Evolutionary conservation across 2,329 filamentous ascomycete species (phyloP), one percentile per base, ranked within the genome.

Genomic region (Sclerotinia borealis): DNA sequence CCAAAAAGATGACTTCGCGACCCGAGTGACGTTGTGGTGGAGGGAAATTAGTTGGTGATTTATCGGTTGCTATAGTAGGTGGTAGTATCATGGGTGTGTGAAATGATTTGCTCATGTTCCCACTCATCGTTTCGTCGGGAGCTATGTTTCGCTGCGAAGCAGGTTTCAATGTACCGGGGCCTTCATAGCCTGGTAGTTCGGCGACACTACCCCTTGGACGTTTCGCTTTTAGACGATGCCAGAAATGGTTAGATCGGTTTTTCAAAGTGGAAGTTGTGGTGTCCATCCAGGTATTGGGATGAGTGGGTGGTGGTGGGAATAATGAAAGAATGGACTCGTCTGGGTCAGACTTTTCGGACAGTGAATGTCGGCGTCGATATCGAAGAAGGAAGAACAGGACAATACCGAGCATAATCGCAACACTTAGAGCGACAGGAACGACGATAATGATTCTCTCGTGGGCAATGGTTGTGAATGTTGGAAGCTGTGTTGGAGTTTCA

Each of bases 301-400:
- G 52, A n/a, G 36, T 59, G 11, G 61, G 61, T 4, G 61, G 61
- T n/a, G 51, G 36, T 43, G 54, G 61, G 15, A 63, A 63, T 37
- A 59, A 59, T 22, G 52, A 54, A 15, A 63, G 61, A 11, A 63
- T 59, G 25, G 52, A 63, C 11, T 29, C 41, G 9, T 50, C 56
- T 29, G 15, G n/a, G 13, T 47, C 29, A 27, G 8, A 10, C 19
- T 36, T 59, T 59, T 50, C 56, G 3, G 54, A 34, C 0, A 17
- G 36, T 22, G 54, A 27, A 59, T 22, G 19, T 48, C 37, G 49
- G 43, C 51, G 41, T 22, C 51, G 36, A 3, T 47, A 45, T 17
- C 34, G 34, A 37, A 63, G 4, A 37, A 29, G 17, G 9, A 63
- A 63, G 34, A 63, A 59, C 1, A 63, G 3, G 8, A 36, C 10